These are phyloP conservation scores for Starmerella asiatica DNA, from an alignment of 805 yeast genomes.

Conservation along the genomic window DNA sequence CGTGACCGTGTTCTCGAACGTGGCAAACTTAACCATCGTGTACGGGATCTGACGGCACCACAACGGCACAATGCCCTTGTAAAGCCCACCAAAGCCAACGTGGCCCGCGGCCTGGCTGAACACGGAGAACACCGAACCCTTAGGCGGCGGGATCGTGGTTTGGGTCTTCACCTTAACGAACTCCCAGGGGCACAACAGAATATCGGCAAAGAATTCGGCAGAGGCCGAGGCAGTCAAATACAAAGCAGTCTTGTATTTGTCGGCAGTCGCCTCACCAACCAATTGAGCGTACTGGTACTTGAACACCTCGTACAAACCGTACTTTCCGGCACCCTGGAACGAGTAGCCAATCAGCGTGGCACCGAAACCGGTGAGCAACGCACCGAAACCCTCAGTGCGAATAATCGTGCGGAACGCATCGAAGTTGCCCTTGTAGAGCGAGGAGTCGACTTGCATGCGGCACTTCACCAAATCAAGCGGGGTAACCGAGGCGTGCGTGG, in stretches of 20 bases:
- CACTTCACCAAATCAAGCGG: constrained; percentile 90
- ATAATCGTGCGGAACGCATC: constrained; percentile 73
- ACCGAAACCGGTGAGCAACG: constrained; percentile 75
- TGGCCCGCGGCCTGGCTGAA: constrained; percentile 48
- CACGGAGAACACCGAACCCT: constrained; percentile 50
- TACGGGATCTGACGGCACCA: constrained; percentile 98
- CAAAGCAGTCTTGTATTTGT: constrained; percentile 55
- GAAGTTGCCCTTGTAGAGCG: constrained; percentile 57
- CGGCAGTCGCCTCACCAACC: constrained; percentile 49
- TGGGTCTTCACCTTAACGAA: constrained; percentile 91
- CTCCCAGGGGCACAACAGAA: constrained; percentile 84
- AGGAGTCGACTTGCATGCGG: constrained; percentile 74
- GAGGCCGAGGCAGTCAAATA: constrained; percentile 78
- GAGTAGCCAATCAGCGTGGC: constrained; percentile 91
- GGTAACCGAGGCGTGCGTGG: constrained; percentile 86
- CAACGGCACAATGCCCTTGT: constrained; percentile 79
- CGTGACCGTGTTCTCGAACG: constrained; percentile 84
- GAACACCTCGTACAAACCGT: constrained; percentile 87
- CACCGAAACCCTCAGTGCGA: constrained; percentile 57
- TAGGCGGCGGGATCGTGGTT: constrained; percentile 80
- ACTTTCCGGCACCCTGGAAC: constrained; percentile 93
- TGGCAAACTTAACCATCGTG: constrained; percentile 93
- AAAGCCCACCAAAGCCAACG: constrained; percentile 64
- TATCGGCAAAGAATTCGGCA: constrained; percentile 88
- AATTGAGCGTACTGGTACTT: constrained; percentile 60